A percentile compares a stretch with the other conserved stretches of the same genome.
These are phyloP conservation scores for Xylariaceae sp. DNA, from an alignment of 2,329 filamentous ascomycete genomes.

Conservation along the genomic window DNA sequence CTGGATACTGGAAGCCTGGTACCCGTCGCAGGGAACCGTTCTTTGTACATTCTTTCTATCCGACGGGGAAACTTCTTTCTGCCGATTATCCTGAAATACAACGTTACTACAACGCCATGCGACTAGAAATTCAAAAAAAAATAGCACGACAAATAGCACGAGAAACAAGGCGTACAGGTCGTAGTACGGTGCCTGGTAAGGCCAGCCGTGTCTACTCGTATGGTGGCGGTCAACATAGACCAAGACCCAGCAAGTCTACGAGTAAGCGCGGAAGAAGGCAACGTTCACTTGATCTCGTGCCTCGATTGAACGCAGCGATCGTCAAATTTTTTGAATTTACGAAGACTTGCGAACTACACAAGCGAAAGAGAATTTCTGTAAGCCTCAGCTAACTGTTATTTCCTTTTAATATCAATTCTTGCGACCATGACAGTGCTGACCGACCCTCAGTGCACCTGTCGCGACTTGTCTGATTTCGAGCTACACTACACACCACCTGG, in stretches of 20 bases:
- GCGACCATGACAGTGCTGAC: conserved; percentile 13
- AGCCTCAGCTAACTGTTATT: conserved; percentile 2
- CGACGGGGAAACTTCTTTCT: too few relatives aligned
- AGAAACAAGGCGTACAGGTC: neutral
- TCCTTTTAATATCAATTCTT: neutral
- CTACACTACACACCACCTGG: conserved; percentile 18
- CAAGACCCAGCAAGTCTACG: conserved; percentile 12
- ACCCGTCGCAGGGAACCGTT: too few relatives aligned
- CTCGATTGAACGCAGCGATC: too few relatives aligned
- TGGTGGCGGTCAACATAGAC: conserved; percentile 15
- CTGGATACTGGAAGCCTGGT: too few relatives aligned
- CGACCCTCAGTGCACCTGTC: conserved; percentile 28
- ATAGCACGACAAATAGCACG: too few relatives aligned
- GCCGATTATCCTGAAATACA: conserved; percentile 6
- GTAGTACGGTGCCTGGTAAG: conserved; percentile 22
- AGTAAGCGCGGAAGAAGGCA: conserved; percentile 25
- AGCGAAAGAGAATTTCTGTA: conserved; percentile 28
- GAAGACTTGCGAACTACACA: conserved; percentile 27
- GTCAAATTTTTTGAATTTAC: conserved; percentile 20
- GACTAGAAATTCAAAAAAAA: too few relatives aligned
- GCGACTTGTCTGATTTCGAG: conserved; percentile 30
- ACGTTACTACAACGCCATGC: too few relatives aligned
- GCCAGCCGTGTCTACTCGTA: conserved; percentile 23
- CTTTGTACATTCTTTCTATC: conserved; percentile 16
- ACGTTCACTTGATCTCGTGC: conserved; percentile 23